Base-by-base conservation (phyloP, 2,329 filamentous ascomycete genomes). In the Alternaria ethzedia region DNA sequence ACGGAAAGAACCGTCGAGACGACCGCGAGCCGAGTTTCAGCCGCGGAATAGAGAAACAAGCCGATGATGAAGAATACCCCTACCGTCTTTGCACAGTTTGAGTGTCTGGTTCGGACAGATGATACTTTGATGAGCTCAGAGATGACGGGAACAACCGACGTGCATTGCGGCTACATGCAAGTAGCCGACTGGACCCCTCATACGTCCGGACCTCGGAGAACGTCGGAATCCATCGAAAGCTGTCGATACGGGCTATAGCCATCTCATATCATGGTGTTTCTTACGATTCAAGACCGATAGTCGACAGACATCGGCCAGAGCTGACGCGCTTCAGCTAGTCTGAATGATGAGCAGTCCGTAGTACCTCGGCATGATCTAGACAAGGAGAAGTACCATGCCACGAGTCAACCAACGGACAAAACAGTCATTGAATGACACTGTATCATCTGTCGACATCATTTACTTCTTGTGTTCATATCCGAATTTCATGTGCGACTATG, bases 161-260 rank as follows among this genome's bases (percentile, higher is more conserved):
- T 30, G 52, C 50, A 64, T 54, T 50, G 54, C 54, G 62, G 66
- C 57, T 67, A 58, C 54, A 58, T 61, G 65, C 54, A 64, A 57
- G 66, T 69, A 69, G 59, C 66, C 66, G 66, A 66, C 21, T 28
- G 52, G 54, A 54, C 64, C 62, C 65, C 65, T 67, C 59, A 54
- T 43, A 5, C 55, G 47, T 36, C 47, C 55, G 47, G 26, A 41
- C 47, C 28, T 62, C 55, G 59, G 59, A 51, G 55, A n/a, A 59
- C 26, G 45, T 28, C 58, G 45, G 52, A 36, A 26, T 11, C 4
- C 13, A 23, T 51, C 12, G 11, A 6, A 6, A 52, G 15, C 15
- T 25, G 1, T 17, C 20, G 21, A 23, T 32, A 23, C 5, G 17
- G 17, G 8, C 13, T 52, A 32, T 13, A 17, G 28, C 5, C 8